Evolutionary conservation across 768 basidiomycete genomes (phyloP).

Genomic region (Pleurotus ostreatus): DNA sequence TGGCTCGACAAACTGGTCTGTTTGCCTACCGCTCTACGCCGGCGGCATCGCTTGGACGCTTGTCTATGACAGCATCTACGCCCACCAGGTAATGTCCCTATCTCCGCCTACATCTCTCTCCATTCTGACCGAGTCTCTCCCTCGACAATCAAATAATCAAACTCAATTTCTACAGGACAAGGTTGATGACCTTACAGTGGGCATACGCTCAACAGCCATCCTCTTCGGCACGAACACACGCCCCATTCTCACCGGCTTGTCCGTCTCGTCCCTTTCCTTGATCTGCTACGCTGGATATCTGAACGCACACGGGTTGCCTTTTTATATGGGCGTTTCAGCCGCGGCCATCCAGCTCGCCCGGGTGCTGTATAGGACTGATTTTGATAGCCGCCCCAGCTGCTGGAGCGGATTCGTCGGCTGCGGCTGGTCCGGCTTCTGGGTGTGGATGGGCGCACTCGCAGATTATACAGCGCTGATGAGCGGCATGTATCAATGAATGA

Average conservation of each 20-base stretch:
- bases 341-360: slow-evolving; percentile 76
- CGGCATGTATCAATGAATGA: slow-evolving; percentile 17
- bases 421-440: slow-evolving; percentile 83
- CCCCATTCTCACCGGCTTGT: slow-evolving; percentile 71
- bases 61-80: slow-evolving; percentile 97
- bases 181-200: slow-evolving; percentile 78
- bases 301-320: slow-evolving; percentile 72
- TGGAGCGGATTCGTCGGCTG: slow-evolving; percentile 89
- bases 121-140: neutral
- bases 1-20: slow-evolving; percentile 73
- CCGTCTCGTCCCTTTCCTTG: slow-evolving; percentile 66
- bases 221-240: slow-evolving; percentile 80
- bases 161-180: slow-evolving; percentile 63
- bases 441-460: slow-evolving; percentile 75
- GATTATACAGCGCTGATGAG: slow-evolving; percentile 53
- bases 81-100: slow-evolving; percentile 69
- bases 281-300: slow-evolving; percentile 78
- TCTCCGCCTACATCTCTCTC: slow-evolving; percentile 3
- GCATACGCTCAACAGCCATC: slow-evolving; percentile 92
- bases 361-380: slow-evolving; percentile 71
- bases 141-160: neutral
- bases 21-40: slow-evolving; percentile 85
- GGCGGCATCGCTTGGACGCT: slow-evolving; percentile 92
- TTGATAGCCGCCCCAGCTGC: slow-evolving; percentile 72
- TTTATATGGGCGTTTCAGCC: slow-evolving; percentile 74